A percentile compares a stretch with the other conserved stretches of the same genome.
These are phyloP conservation scores for Hemileccinum rubropunctum DNA, from an alignment of 768 basidiomycete species.

Conservation along the genomic window DNA sequence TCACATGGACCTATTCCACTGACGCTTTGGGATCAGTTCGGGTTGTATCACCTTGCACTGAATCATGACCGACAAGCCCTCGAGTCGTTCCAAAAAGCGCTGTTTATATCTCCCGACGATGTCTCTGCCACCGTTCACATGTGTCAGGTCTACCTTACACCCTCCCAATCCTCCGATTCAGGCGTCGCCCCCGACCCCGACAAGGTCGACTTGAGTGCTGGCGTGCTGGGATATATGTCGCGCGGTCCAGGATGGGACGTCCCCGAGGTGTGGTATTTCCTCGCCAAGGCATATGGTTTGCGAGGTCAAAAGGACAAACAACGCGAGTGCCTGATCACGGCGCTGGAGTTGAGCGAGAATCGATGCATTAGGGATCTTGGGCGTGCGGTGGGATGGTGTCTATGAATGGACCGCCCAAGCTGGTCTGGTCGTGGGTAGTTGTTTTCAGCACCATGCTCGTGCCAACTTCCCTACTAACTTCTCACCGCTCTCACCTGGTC, in stretches of 20 bases:
- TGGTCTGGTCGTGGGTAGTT: too few species aligned
- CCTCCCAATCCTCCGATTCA: conserved; percentile 20
- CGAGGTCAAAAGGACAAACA: conserved; percentile 72
- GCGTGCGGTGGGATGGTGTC: conserved; percentile 65
- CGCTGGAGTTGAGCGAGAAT: conserved; percentile 60
- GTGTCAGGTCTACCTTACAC: conserved; percentile 65
- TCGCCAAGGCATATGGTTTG: conserved; percentile 76
- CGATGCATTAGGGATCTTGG: conserved; percentile 63
- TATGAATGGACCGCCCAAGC: conserved; percentile 30
- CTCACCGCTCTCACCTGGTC: too few species aligned
- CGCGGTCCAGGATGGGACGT: conserved; percentile 85
- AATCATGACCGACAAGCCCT: conserved; percentile 61
- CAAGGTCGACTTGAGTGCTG: conserved; percentile 79
- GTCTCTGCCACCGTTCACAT: conserved; percentile 77
- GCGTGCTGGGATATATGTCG: conserved; percentile 73
- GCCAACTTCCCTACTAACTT: too few species aligned
- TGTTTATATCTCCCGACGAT: conserved; percentile 83
- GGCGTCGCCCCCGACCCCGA: conserved; percentile 30
- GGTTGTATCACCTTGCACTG: conserved; percentile 65
- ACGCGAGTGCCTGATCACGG: conserved; percentile 69
- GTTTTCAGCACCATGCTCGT: too few species aligned
- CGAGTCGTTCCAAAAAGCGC: conserved; percentile 79
- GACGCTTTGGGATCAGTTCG: conserved; percentile 48
- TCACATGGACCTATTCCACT: not conserved
- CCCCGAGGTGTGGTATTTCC: conserved; percentile 92